Base-by-base conservation (phyloP, 2,329 filamentous ascomycete genomes). In the Alternaria conjuncta region DNA sequence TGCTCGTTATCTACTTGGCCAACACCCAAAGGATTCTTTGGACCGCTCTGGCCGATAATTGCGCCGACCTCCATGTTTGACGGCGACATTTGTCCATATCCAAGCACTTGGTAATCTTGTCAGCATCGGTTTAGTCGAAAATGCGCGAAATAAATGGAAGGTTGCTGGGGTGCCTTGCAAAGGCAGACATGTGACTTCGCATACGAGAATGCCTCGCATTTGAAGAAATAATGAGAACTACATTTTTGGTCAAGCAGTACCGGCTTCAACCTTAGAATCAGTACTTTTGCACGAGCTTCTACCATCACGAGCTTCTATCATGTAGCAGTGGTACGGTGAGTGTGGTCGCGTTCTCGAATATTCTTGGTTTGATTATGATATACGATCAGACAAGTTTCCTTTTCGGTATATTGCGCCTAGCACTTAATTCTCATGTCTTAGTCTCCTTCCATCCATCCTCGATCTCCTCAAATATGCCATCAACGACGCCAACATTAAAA, bases 1-100 rank as follows among this genome's bases (percentile, higher is more conserved):
- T 50, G n/a, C 18, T 25, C 45, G 45, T 62, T 58, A 58, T 62
- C 60, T 58, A 49, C 55, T 58, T 62, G 55, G 60, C 55, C 26
- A 36, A 53, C n/a, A 58, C 3, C 18, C 20, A 18, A 36, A 47
- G 49, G 47, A 28, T 25, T 25, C 18, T n/a, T 9, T 57, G 30
- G 55, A 55, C 30, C 47, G 55, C 51, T 58, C 60, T 62, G 47
- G 47, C 21, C 51, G 55, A 45, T 30, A n/a, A 30, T 32, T 59
- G 10, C 18, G 41, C 58, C 55, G 55, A 43, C 30, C 49, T 23
- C 49, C 49, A 51, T 15, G 28, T 32, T 51, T 2, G 28, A 10
- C 7, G 28, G 20, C 18, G 49, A 36, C 18, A 18, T 41, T 36
- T 6, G 30, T 3, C 30, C 30, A 12, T 53, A 25, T 32, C 49